Base-by-base conservation (phyloP, 495 filamentous ascomycete genomes). In the Penicillium turbatum region DNA sequence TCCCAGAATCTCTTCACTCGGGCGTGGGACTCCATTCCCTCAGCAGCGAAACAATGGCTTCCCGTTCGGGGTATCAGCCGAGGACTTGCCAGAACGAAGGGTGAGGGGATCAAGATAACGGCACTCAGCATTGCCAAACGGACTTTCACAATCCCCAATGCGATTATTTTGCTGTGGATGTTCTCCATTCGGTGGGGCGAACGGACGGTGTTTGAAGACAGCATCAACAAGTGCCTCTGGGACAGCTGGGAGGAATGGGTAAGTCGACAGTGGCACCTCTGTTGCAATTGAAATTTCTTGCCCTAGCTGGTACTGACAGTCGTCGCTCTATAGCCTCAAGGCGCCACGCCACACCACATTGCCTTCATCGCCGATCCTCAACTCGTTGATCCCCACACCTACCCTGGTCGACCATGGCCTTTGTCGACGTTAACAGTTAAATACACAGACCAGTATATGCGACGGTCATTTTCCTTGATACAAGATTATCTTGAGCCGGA, bases 351-450 rank as follows among this genome's bases (percentile, higher is more conserved):
- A 2, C 90, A 97, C 70, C 89, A 86, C 64, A 76, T 97, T 50
- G 81, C 86, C 46, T 86, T 99, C 61, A 76, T 99, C 52, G 92
- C 95, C 35, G 95, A 99, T 65, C 95, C 95, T n/a, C 95, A 99
- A 67, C 79, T 99, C 31, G 90, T 96, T 61, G 95, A 99, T 71
- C 89, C 92, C 27, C 93, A 99, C 66, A 93, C 90, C 12, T 97
- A 99, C 66, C 88, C 93, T 15, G 93, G 87, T 42, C 87, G 95
- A 36, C 93, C 93, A 35, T 93, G 92, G 89, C 86, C 89, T 15
- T 72, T 97, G 5, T 88, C 84, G 17, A 79, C 85, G 1, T 66
- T 93, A 42, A 97, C 92, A 0, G 78, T 92, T 31, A 71, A 78
- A 48, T 86, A 95, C 62, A 95, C 90, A 6, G 95, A 99, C 63